Percentiles rank a stretch among this genome's conserved stretches.
Evolutionary conservation across 441 rosid genomes (phyloP).

Genomic region (Manihot esculenta): DNA sequence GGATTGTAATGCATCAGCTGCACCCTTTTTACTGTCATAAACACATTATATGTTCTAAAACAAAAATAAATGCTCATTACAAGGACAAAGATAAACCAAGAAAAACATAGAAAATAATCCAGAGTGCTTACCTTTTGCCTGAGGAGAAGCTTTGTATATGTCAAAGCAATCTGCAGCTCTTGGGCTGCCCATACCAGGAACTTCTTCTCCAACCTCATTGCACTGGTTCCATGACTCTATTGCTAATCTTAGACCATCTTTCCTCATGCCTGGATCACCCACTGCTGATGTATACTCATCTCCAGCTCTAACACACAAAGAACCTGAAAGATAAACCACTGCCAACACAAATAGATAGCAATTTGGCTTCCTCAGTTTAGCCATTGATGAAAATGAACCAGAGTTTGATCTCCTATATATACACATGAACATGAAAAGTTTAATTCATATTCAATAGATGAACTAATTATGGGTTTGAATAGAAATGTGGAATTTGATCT

Average conservation of each 20-base stretch:
- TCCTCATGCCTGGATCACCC: slow-evolving; percentile 64
- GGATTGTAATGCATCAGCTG: not conserved
- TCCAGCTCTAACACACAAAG: slow-evolving; percentile 8
- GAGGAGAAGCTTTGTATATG: slow-evolving; percentile 37
- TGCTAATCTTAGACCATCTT: slow-evolving; percentile 47
- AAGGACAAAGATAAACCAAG: not conserved
- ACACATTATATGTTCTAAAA: not conserved
- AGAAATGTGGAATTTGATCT: not conserved
- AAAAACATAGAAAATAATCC: not conserved
- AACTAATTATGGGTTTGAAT: slow-evolving; percentile 2
- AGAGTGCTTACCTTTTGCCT: slow-evolving; percentile 27
- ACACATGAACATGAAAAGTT: not conserved
- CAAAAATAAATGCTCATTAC: not conserved
- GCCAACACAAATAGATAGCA: slow-evolving; percentile 10
- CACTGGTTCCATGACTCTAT: slow-evolving; percentile 70
- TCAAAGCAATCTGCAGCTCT: slow-evolving; percentile 70
- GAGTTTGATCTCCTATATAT: not conserved
- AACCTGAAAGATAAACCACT: slow-evolving; percentile 17
- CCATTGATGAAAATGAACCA: slow-evolving; percentile 33
- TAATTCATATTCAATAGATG: not conserved
- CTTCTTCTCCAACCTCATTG: slow-evolving; percentile 63
- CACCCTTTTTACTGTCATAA: not conserved
- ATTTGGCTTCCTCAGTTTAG: slow-evolving; percentile 15
- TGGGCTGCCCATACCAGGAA: slow-evolving; percentile 58
- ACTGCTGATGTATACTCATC: slow-evolving; percentile 40